Conservation (phyloP, 306 rosid species). For the Vigna hirtella region DNA sequence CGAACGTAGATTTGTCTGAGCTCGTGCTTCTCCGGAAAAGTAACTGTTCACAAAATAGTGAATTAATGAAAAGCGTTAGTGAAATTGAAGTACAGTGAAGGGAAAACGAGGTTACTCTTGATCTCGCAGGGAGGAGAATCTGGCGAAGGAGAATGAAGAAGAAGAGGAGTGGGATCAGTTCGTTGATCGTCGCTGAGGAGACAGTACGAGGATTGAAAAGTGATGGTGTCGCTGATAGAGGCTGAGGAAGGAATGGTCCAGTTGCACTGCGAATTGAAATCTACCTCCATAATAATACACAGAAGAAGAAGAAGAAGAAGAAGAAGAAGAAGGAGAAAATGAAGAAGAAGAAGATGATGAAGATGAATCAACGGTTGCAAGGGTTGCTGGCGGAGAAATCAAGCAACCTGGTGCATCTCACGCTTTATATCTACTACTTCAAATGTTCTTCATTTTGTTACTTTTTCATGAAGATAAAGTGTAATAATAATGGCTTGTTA, state of each 20-base stretch:
- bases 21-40: constrained; percentile 67
- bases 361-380: neutral
- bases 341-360: too few relatives aligned
- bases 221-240: constrained; percentile 53
- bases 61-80: neutral
- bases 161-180: constrained; percentile 52
- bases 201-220: constrained; percentile 65
- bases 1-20: constrained; percentile 81
- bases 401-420: neutral
- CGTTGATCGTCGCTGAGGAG: constrained; percentile 35
- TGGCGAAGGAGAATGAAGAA: constrained; percentile 57
- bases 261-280: constrained; percentile 34
- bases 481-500: too few relatives aligned
- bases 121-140: constrained; percentile 86
- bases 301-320: too few relatives aligned
- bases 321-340: neutral
- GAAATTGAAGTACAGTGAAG: neutral
- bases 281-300: neutral
- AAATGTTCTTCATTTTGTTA: too few relatives aligned
- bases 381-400: neutral
- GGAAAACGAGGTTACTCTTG: constrained; percentile 51
- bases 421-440: neutral
- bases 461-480: too few relatives aligned
- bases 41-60: constrained; percentile 49
- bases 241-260: constrained; percentile 64